phyloP scores from a whole-genome alignment of 148 eudicot genomes.

The Rhododendron williamsianum region DNA sequence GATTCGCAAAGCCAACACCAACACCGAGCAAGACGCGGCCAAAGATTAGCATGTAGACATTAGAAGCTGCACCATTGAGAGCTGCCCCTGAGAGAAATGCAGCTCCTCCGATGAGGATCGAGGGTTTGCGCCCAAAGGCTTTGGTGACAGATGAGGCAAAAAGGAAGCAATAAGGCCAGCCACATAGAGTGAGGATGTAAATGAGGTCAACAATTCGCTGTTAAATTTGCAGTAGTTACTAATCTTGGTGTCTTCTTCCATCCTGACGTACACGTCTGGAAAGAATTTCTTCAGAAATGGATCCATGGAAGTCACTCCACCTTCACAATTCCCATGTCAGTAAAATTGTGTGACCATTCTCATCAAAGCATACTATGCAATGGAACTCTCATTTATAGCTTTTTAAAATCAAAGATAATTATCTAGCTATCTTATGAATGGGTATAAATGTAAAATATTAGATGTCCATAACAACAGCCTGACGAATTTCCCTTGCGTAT shows the following conservation, averaged over 20 bases:
- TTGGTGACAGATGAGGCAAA: constrained; percentile 21
- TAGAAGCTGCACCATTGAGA: not conserved
- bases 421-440: no score
- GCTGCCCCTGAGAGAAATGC: not conserved
- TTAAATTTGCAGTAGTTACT: constrained; percentile 12
- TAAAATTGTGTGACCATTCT: not conserved
- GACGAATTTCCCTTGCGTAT: no score
- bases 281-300: constrained; percentile 4
- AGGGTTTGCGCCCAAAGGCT: constrained; percentile 31
- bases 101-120: constrained; percentile 9
- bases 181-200: constrained; percentile 23
- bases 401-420: no score
- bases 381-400: no score
- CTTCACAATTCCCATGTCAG: not conserved
- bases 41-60: not conserved
- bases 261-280: not conserved
- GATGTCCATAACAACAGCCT: no score
- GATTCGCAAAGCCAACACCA: constrained; percentile 21
- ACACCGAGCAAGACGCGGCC: constrained; percentile 18
- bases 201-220: constrained; percentile 3
- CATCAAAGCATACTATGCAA: no score
- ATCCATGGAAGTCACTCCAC: constrained; percentile 6
- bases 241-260: constrained; percentile 1
- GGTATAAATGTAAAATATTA: no score
- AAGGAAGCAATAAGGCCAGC: constrained; percentile 33